Percentiles rank a stretch among this genome's conserved stretches.
phyloP scores from a whole-genome alignment of 108 stramenopile species.

The Skeletonema marinoi region DNA sequence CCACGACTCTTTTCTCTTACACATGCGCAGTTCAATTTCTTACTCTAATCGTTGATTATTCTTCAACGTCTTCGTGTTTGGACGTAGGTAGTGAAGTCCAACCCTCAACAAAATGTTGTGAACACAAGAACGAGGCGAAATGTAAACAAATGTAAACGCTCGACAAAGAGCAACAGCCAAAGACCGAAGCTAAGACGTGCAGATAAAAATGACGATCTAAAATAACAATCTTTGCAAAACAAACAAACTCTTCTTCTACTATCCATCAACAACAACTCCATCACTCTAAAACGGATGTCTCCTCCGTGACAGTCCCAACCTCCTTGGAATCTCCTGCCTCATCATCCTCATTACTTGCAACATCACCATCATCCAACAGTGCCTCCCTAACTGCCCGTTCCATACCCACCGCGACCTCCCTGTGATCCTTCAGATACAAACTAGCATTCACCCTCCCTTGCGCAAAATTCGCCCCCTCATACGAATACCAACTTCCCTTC shows the following conservation, averaged over 20 bases:
- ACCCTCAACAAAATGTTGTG: too few relatives aligned
- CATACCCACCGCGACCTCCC: constrained; percentile 50
- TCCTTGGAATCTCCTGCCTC: constrained; percentile 16
- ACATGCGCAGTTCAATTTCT: too few relatives aligned
- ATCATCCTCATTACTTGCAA: constrained; percentile 4
- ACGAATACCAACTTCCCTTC: constrained; percentile 88
- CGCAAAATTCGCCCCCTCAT: constrained; percentile 73
- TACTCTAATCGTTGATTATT: too few relatives aligned
- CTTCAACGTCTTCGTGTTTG: too few relatives aligned
- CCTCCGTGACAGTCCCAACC: constrained; percentile 7
- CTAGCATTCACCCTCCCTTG: constrained; percentile 82
- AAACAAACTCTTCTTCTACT: neutral
- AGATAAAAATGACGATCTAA: neutral
- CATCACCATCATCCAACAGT: constrained; percentile 25
- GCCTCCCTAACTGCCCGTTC: constrained; percentile 67
- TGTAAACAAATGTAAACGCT: too few relatives aligned
- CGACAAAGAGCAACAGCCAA: too few relatives aligned
- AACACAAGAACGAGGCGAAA: too few relatives aligned
- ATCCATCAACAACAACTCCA: neutral
- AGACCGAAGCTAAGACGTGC: neutral
- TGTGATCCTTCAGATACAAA: constrained; percentile 62
- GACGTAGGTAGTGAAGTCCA: too few relatives aligned
- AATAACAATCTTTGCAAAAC: neutral
- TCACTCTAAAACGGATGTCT: neutral
- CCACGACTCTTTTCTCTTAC: too few relatives aligned